Evolutionary conservation across 2,329 filamentous ascomycete species (phyloP).

Genomic region (Hypoxylon sp.): DNA sequence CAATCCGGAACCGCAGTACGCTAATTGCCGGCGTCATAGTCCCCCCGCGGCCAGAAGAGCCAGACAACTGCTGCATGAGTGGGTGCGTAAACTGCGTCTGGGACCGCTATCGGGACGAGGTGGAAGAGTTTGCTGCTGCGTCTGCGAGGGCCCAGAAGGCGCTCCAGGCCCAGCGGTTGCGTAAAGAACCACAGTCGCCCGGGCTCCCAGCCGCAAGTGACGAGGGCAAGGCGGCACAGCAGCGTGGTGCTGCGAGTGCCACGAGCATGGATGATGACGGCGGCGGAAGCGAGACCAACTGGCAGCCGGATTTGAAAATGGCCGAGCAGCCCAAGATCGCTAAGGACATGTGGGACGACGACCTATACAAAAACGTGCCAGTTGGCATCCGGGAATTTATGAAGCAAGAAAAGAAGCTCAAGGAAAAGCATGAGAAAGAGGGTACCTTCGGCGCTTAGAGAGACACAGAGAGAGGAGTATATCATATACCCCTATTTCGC

Average conservation of each 20-base stretch:
- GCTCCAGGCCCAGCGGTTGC: slow-evolving; percentile 51
- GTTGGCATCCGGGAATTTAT: slow-evolving; percentile 97
- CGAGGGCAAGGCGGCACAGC: slow-evolving; percentile 11
- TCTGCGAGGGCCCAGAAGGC: slow-evolving; percentile 68
- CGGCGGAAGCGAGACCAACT: slow-evolving; percentile 75
- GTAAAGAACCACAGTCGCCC: slow-evolving; percentile 1
- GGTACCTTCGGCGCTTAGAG: slow-evolving; percentile 55
- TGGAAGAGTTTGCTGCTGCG: slow-evolving; percentile 84
- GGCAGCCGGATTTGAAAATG: slow-evolving; percentile 54
- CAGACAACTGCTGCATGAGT: slow-evolving; percentile 99
- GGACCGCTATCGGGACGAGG: slow-evolving; percentile 88
- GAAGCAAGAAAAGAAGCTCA: slow-evolving; percentile 92
- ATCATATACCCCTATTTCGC: slow-evolving; percentile 23
- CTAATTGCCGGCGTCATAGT: slow-evolving; percentile 81
- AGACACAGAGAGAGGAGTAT: slow-evolving; percentile 47
- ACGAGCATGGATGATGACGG: slow-evolving; percentile 81
- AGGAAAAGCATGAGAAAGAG: slow-evolving; percentile 72
- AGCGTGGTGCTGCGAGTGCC: slow-evolving; percentile 43
- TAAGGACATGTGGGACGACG: slow-evolving; percentile 66
- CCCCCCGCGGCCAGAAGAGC: slow-evolving; percentile 84
- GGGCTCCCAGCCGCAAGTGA: slow-evolving; percentile 24
- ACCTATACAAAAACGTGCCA: slow-evolving; percentile 81
- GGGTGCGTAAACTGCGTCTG: slow-evolving; percentile 98
- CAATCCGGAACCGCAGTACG: slow-evolving; percentile 65
- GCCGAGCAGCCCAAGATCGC: slow-evolving; percentile 51